Conservation (phyloP, 495 filamentous ascomycete species). For the Podospora appendiculata region DNA sequence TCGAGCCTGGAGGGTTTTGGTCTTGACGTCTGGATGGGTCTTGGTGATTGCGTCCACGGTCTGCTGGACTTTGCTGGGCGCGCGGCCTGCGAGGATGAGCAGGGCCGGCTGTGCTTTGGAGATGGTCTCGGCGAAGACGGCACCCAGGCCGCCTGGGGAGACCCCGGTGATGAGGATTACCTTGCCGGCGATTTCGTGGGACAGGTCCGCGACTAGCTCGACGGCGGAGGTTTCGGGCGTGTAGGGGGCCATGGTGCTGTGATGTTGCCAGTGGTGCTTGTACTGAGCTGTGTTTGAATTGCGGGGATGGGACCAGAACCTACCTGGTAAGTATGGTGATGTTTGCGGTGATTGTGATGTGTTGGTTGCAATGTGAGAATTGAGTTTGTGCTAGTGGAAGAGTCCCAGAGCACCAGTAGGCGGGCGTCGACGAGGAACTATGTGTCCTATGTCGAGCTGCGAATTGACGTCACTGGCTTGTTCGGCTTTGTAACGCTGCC, state of each 20-base stretch:
- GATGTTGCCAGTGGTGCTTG: no score
- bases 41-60: slow-evolving; percentile 21
- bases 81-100: slow-evolving; percentile 43
- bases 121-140: neutral
- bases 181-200: neutral
- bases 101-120: slow-evolving; percentile 1
- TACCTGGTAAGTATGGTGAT: no score
- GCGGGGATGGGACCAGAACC: no score
- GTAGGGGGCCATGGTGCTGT: neutral
- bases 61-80: slow-evolving; percentile 26
- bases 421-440: no score
- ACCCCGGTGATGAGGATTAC: neutral
- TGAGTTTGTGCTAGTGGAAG: no score
- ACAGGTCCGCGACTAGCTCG: neutral
- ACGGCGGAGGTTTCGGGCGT: neutral
- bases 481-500: no score
- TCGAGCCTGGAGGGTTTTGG: slow-evolving; percentile 33
- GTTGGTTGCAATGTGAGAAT: no score
- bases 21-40: slow-evolving; percentile 10
- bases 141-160: neutral
- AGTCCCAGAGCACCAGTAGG: no score
- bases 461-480: no score
- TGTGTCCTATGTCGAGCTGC: no score
- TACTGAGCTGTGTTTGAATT: no score
- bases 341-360: no score